These are phyloP conservation scores for Monosporascus sp. DNA, from an alignment of 2,329 filamentous ascomycete species.

Conservation along the genomic window DNA sequence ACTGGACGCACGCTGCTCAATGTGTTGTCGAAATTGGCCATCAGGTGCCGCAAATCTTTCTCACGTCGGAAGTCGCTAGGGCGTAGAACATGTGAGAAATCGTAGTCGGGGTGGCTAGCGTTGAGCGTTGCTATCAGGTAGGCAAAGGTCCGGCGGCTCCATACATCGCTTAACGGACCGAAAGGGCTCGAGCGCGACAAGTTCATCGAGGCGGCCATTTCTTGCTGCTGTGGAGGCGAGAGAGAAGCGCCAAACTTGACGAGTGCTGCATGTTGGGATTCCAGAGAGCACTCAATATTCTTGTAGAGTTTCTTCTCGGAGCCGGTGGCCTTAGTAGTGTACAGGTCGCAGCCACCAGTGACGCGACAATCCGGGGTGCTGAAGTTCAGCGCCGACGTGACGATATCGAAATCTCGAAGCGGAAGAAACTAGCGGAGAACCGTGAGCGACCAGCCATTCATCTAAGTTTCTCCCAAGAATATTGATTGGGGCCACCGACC, in stretches of 20 bases:
- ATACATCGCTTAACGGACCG: conserved; percentile 80
- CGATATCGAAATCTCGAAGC: conserved; percentile 82
- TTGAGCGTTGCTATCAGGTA: conserved; percentile 96
- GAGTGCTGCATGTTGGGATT: conserved; percentile 85
- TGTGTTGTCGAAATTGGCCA: conserved; percentile 82
- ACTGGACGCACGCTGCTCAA: conserved; percentile 79
- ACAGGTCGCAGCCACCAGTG: conserved; percentile 89
- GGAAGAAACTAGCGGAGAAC: conserved; percentile 69
- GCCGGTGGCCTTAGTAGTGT: conserved; percentile 93
- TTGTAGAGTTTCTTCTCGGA: conserved; percentile 97
- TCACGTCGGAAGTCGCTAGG: conserved; percentile 88
- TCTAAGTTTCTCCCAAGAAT: neutral
- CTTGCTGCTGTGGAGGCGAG: conserved; percentile 73
- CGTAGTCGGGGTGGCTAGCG: conserved; percentile 92
- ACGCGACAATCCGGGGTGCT: conserved; percentile 90
- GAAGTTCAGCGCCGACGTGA: conserved; percentile 92
- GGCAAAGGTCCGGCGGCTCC: conserved; percentile 86
- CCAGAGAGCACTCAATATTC: conserved; percentile 86
- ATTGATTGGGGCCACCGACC: conserved; percentile 12
- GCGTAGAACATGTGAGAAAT: conserved; percentile 88
- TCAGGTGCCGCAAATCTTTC: conserved; percentile 71
- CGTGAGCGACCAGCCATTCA: neutral
- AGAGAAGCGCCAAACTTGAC: conserved; percentile 82
- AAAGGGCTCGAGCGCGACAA: conserved; percentile 87
- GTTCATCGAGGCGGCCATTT: conserved; percentile 65